Conservation (phyloP, 1,139 yeast species). For the Debaryomyces sp. region DNA sequence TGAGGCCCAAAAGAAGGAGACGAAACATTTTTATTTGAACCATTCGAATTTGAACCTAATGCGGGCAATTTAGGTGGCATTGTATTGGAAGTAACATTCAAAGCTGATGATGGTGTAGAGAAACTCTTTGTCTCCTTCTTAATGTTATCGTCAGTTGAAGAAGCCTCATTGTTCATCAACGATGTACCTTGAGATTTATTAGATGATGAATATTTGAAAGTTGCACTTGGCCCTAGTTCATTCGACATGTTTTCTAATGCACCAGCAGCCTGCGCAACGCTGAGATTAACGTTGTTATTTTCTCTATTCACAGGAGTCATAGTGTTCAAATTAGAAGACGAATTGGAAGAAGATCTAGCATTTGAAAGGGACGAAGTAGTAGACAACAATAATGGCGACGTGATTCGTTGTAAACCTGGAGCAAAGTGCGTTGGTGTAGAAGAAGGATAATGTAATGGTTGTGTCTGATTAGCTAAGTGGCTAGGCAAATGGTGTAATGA, state of each 20-base stretch:
- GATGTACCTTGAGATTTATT: conserved; percentile 28
- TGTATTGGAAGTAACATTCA: conserved; percentile 24
- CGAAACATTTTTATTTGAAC: conserved; percentile 16
- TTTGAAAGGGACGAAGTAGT: conserved; percentile 46
- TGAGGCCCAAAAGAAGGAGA: conserved; percentile 53
- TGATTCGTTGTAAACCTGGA: conserved; percentile 61
- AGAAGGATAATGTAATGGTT: conserved; percentile 66
- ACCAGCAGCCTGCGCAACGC: conserved; percentile 54
- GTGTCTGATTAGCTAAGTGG: conserved; percentile 44
- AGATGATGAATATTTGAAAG: conserved; percentile 30
- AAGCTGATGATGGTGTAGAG: conserved; percentile 41
- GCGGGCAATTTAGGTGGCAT: conserved; percentile 38
- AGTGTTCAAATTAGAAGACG: conserved; percentile 11
- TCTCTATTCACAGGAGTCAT: conserved; percentile 11
- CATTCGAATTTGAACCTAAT: conserved; percentile 22
- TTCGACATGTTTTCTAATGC: conserved; percentile 60
- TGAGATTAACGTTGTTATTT: conserved; percentile 12
- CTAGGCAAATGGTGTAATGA: conserved; percentile 23
- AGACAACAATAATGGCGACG: conserved; percentile 62
- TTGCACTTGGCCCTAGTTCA: conserved; percentile 50
- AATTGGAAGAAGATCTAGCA: conserved; percentile 28
- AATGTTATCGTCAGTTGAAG: conserved; percentile 4
- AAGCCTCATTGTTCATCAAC: conserved; percentile 27
- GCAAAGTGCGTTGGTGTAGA: conserved; percentile 75
- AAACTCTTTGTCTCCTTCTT: conserved; percentile 23